These are phyloP conservation scores for Heliamphora exappendiculata DNA, from an alignment of 148 eudicot genomes.

Conservation along the genomic window DNA sequence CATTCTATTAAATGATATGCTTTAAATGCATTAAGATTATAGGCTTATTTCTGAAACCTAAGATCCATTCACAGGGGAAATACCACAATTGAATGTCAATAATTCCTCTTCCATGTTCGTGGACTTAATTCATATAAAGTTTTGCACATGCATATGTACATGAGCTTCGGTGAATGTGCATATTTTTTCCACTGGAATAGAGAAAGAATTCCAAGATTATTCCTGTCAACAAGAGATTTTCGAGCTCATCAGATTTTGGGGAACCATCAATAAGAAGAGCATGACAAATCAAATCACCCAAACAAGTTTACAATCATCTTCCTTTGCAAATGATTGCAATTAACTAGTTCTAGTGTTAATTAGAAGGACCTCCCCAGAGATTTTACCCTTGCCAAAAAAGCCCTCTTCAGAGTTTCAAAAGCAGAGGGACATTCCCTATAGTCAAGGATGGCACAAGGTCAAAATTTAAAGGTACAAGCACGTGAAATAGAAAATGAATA, in stretches of 20 bases:
- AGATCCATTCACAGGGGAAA: neutral
- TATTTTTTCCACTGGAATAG: neutral
- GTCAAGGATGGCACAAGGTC: too few species aligned
- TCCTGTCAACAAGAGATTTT: neutral
- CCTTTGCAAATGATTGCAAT: too few species aligned
- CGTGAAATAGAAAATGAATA: too few species aligned
- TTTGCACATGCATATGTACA: neutral
- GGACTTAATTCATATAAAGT: neutral
- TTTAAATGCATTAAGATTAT: neutral
- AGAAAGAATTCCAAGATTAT: neutral
- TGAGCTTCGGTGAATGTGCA: neutral
- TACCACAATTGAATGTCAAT: neutral
- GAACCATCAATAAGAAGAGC: too few species aligned
- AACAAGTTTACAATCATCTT: too few species aligned
- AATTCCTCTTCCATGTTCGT: neutral
- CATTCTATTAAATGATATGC: neutral
- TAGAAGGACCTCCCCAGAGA: too few species aligned
- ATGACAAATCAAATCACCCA: too few species aligned
- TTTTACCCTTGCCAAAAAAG: too few species aligned
- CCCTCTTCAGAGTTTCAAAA: too few species aligned
- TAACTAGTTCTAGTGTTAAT: too few species aligned
- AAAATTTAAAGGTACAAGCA: too few species aligned
- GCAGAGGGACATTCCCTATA: too few species aligned
- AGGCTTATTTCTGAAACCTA: neutral
- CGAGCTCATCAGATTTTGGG: neutral